A percentile compares a stretch with the other conserved stretches of the same genome.
phyloP scores from a whole-genome alignment of 768 basidiomycete genomes.

The Roridomyces roridus region DNA sequence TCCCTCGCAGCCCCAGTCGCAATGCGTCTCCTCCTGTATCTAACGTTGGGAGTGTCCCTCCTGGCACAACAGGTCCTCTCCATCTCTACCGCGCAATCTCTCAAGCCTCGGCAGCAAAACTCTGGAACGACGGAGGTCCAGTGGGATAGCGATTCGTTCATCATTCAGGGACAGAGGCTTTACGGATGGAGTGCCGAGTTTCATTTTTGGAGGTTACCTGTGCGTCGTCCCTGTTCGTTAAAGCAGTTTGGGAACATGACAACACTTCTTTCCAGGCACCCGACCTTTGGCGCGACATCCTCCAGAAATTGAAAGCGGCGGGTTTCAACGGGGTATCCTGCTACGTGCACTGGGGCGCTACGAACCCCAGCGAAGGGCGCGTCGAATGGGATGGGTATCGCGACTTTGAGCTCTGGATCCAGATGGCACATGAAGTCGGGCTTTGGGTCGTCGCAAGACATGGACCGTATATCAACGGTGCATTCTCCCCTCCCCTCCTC shows the following conservation, averaged over 20 bases:
- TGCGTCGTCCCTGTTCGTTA: neutral
- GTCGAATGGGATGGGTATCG: slow-evolving; percentile 17
- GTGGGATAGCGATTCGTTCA: slow-evolving; percentile 18
- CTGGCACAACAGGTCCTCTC: slow-evolving; percentile 3
- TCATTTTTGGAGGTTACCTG: slow-evolving; percentile 20
- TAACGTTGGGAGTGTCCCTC: slow-evolving; percentile 2
- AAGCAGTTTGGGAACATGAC: neutral
- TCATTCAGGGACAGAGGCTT: slow-evolving; percentile 14
- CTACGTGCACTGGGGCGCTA: slow-evolving; percentile 21
- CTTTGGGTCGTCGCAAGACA: slow-evolving; percentile 15
- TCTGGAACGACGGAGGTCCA: slow-evolving; percentile 9
- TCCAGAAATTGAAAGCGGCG: slow-evolving; percentile 16
- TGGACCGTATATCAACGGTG: slow-evolving; percentile 19
- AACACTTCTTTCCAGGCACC: slow-evolving; percentile 7
- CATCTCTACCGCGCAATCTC: neutral
- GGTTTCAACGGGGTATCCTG: slow-evolving; percentile 18
- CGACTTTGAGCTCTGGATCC: slow-evolving; percentile 12
- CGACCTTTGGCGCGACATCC: slow-evolving; percentile 18
- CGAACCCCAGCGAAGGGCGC: slow-evolving; percentile 13
- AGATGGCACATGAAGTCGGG: slow-evolving; percentile 17
- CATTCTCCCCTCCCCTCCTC: neutral
- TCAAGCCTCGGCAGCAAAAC: slow-evolving; percentile 2
- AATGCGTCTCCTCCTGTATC: slow-evolving; percentile 7
- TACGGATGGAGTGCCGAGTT: slow-evolving; percentile 20
- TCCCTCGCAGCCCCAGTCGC: too few species aligned